phyloP scores from a whole-genome alignment of 352 stramenopile genomes.

The Thraustochytrium striatum region DNA sequence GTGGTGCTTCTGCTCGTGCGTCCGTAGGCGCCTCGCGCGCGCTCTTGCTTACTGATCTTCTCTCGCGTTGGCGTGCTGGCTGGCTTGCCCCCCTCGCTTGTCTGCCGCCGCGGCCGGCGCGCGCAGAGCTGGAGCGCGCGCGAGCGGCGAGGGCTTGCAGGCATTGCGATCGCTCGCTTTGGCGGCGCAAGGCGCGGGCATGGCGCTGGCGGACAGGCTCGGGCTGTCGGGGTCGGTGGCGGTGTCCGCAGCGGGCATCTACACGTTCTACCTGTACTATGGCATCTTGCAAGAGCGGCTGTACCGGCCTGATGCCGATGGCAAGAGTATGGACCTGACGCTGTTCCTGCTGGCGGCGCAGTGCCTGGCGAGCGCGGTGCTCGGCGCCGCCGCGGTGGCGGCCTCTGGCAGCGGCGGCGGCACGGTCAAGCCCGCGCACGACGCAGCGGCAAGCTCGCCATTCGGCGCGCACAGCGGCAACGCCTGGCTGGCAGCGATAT shows the following conservation, averaged over 20 bases:
- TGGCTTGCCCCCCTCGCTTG: no score
- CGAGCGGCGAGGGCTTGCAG: no score
- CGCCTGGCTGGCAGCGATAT: slow-evolving; percentile 33
- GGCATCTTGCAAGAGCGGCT: slow-evolving; percentile 47
- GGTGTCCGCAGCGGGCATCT: slow-evolving; percentile 27
- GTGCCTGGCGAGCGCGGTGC: slow-evolving; percentile 73
- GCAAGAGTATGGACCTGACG: slow-evolving; percentile 78
- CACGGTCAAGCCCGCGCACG: neutral
- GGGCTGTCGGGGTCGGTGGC: no score
- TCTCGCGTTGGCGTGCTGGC: no score
- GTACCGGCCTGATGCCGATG: slow-evolving; percentile 49
- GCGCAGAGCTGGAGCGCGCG: no score
- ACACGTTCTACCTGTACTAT: slow-evolving; percentile 46
- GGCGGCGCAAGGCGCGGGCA: no score
- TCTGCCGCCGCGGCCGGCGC: no score
- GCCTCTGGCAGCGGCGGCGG: neutral
- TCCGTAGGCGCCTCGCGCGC: no score
- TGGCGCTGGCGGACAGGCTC: no score
- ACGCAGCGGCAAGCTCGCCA: slow-evolving; percentile 15
- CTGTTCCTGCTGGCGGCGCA: slow-evolving; percentile 84
- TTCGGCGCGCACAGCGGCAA: slow-evolving; percentile 13
- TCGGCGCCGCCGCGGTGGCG: slow-evolving; percentile 62
- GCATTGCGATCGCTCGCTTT: no score
- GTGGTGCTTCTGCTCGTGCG: no score
- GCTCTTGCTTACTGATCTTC: no score